These are phyloP conservation scores for Nemania bipapillata DNA, from an alignment of 2,329 filamentous ascomycete genomes.

Conservation along the genomic window DNA sequence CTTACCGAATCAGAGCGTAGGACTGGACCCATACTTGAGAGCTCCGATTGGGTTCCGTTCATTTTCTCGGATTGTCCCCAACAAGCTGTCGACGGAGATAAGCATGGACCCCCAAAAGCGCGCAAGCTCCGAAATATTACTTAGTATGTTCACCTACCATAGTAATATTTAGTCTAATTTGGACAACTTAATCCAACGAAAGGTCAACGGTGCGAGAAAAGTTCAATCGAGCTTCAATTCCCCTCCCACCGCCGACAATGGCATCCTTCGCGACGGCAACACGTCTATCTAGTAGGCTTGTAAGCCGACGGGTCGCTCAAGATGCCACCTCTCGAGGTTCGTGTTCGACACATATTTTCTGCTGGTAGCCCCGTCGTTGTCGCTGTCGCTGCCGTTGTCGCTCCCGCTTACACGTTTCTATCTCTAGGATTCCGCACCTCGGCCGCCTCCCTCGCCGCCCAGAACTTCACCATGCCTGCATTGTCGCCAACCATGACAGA, in stretches of 20 bases:
- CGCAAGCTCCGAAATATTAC: conserved; percentile 42
- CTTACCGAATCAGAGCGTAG: conserved; percentile 1
- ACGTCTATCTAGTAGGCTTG: conserved; percentile 71
- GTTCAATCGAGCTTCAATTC: conserved; percentile 47
- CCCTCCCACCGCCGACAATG: conserved; percentile 59
- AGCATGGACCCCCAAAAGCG: conserved; percentile 33
- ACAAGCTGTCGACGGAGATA: conserved; percentile 41
- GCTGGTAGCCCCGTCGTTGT: background rate
- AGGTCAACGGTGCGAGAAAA: conserved; percentile 38
- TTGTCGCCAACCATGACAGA: conserved; percentile 94
- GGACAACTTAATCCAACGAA: conserved; percentile 16
- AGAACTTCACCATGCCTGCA: conserved; percentile 91
- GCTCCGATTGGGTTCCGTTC: conserved; percentile 27
- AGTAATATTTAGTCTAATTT: too few species aligned
- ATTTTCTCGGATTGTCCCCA: conserved; percentile 46
- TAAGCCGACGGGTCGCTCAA: conserved; percentile 63
- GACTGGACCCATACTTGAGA: background rate
- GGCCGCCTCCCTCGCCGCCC: conserved; percentile 73
- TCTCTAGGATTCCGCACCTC: conserved; percentile 71
- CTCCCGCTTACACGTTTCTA: conserved; percentile 14
- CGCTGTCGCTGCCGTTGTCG: background rate
- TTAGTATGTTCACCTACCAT: background rate
- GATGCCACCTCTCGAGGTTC: conserved; percentile 69
- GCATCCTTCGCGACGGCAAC: conserved; percentile 73
- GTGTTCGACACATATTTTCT: conserved; percentile 44